Percentiles rank a stretch among this genome's conserved stretches.
These are phyloP conservation scores for Dactylis glomerata DNA, from an alignment of 176 grass and related monocot genomes.

Conservation along the genomic window DNA sequence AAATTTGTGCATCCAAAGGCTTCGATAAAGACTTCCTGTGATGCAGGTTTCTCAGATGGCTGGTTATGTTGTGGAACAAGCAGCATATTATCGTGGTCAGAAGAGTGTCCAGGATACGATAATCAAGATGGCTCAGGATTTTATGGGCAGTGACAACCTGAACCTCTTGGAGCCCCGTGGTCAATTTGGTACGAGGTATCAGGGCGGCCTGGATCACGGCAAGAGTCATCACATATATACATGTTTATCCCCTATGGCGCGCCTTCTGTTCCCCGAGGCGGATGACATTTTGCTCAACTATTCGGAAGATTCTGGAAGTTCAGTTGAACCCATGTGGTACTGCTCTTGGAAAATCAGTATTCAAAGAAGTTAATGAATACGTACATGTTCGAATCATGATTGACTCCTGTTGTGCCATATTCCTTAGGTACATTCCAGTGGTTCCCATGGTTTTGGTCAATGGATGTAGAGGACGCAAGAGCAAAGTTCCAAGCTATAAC, in stretches of 20 bases:
- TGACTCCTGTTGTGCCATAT: neutral
- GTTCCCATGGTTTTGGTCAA: slow-evolving; percentile 58
- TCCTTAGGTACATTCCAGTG: slow-evolving; percentile 50
- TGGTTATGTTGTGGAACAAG: slow-evolving; percentile 47
- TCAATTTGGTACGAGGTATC: slow-evolving; percentile 50
- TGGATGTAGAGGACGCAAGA: slow-evolving; percentile 41
- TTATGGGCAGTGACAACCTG: slow-evolving; percentile 60
- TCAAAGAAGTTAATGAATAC: neutral
- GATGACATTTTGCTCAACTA: slow-evolving; percentile 80
- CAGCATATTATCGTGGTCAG: slow-evolving; percentile 43
- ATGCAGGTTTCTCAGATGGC: slow-evolving; percentile 40
- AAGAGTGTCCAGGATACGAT: slow-evolving; percentile 32
- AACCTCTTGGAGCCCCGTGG: slow-evolving; percentile 46
- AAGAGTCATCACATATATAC: slow-evolving; percentile 31
- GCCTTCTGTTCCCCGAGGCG: slow-evolving; percentile 64
- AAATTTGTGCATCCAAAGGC: neutral
- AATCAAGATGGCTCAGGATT: slow-evolving; percentile 63
- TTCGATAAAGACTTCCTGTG: neutral
- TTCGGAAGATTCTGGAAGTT: slow-evolving; percentile 69
- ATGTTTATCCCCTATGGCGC: slow-evolving; percentile 34
- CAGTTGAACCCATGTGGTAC: slow-evolving; percentile 84
- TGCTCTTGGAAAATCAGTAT: neutral
- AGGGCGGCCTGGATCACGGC: slow-evolving; percentile 36
- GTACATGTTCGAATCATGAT: neutral
- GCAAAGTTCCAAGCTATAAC: slow-evolving; percentile 51